Evolutionary conservation across 805 yeast genomes (phyloP), one percentile per base, ranked within the genome.

Genomic region (Metschnikowia aberdeeniae): DNA sequence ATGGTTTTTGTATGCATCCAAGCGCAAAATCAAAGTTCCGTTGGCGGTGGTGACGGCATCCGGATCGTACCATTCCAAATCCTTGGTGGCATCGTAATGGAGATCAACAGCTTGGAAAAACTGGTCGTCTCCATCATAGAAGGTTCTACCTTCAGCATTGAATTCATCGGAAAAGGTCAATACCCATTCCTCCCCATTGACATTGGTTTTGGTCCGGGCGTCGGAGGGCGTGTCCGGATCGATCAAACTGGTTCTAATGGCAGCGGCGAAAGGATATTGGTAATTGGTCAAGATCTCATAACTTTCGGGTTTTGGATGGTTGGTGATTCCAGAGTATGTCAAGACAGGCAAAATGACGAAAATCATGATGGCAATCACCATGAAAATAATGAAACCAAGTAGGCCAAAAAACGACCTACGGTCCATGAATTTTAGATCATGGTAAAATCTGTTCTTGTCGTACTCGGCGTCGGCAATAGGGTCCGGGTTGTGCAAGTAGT

Each of bases 401-500:
- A 83, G 60, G 2, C 89, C 90, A 46, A 78, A 75, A 8, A 73
- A 57, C 0, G 89, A 80, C 53, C 81, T 70, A 57, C 63, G 76
- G 61, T 84, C 89, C 79, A 84, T 72, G 56, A 75, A 60, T 64
- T 80, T 84, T 51, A 86, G 63, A 65, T 86, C 93, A 44, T 80
- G 59, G 47, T 68, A 55, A 56, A 86, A 80, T 55, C 89, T 70
- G 60, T 82, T 78, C 51, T 80, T 84, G 55, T 89, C 95, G 57
- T 84, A 81, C 48, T 82, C 80, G 19, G 95, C 96, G 62, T 93
- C 99, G 36, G 82, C 86, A 31, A 89, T 84, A 8, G 97, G 97
- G 64, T 92, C 97, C 1, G 98, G 98, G 66, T 92, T 93, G 66
- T 92, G 98, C 53, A 93, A 63, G 60, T 88, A 90, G 65, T 92